Base-by-base conservation (phyloP, 306 rosid species). In the Gastrolobium bilobum region DNA sequence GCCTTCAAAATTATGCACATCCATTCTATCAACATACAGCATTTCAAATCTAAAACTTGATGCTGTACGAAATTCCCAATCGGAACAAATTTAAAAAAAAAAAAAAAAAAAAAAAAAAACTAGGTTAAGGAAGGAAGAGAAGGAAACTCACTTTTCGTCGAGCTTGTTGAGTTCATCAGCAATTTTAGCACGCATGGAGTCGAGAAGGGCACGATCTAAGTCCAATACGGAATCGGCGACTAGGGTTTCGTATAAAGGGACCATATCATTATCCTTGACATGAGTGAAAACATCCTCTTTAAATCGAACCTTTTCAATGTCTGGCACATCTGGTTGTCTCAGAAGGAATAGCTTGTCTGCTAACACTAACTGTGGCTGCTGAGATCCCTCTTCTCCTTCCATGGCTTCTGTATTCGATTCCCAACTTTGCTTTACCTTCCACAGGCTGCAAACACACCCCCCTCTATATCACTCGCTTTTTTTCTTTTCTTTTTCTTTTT, bases 341-440 rank as follows among this genome's bases (percentile, higher is more conserved):
- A 95, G 92, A 3, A 90, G 98, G 84, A 92, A 95, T 1, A 95
- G 94, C 84, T 93, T 95, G 87, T 91, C 79, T 14, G 99, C 97
- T n/a, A 95, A 93, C 0, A 86, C 81, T 4, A 95, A 88, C 42
- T 95, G 98, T 11, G 92, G 89, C 57, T 91, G 94, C 88, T 93
- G 99, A 82, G 86, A 34, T 0, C 89, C 98, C 26, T 95, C 99
- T 79, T 90, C 89, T 30, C 93, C 90, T 87, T 95, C 99, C 96
- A 89, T 88, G 65, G 54, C 85, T 39, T 1, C 15, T 11, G 78
- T 51, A 57, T 76, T 73, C 52, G 77, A 78, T 61, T 68, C 80
- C 48, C 73, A 65, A 77, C 20, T 13, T 79, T 14, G 46, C 11
- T n/a, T 81, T 84, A 84, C 68, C 86, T 72, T 82, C 74, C 5